Conservation (phyloP, 2,329 filamentous ascomycete genomes). For the Lachnellula arida region DNA sequence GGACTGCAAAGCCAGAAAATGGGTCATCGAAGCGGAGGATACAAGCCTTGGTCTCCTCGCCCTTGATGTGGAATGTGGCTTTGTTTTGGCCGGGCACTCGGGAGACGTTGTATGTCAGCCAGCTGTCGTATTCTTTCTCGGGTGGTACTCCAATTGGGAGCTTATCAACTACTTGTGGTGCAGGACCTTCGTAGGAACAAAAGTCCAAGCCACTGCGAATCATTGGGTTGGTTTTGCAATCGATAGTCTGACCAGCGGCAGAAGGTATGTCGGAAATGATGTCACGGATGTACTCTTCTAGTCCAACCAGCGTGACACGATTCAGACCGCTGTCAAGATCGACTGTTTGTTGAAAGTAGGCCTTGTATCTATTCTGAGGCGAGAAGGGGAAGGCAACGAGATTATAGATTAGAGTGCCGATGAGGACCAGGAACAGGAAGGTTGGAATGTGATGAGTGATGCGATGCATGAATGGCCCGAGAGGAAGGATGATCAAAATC, state of each 20-base stretch:
- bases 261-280: constrained; percentile 69
- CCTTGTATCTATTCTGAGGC: constrained; percentile 70
- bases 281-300: constrained; percentile 60
- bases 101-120: constrained; percentile 63
- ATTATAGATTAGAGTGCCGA: constrained; percentile 79
- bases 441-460: constrained; percentile 77
- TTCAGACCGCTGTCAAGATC: constrained; percentile 71
- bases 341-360: constrained; percentile 79
- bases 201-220: constrained; percentile 49
- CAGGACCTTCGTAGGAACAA: constrained; percentile 68
- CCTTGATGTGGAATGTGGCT: constrained; percentile 63
- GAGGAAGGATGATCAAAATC: constrained; percentile 67
- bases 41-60: constrained; percentile 74
- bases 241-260: constrained; percentile 55
- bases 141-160: constrained; percentile 38
- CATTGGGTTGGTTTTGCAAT: constrained; percentile 42
- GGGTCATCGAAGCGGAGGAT: constrained; percentile 66
- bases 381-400: constrained; percentile 87
- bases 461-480: constrained; percentile 81
- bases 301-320: constrained; percentile 62
- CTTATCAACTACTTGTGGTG: constrained; percentile 58
- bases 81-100: constrained; percentile 39
- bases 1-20: constrained; percentile 59
- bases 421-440: constrained; percentile 68
- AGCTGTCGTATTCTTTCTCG: constrained; percentile 44